phyloP scores from a whole-genome alignment of 805 yeast species.

The Yamadazyma nakazawae region DNA sequence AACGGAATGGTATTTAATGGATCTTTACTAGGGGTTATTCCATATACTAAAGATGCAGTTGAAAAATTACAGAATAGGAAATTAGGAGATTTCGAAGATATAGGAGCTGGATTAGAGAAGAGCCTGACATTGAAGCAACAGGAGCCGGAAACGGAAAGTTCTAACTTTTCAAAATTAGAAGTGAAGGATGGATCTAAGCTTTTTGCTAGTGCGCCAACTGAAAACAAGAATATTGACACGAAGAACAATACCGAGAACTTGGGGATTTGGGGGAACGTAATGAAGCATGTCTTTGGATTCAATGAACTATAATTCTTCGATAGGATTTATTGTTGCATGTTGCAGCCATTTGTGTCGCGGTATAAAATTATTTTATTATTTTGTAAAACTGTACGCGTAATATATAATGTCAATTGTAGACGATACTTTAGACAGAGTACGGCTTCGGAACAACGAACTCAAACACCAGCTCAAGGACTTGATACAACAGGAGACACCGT shows the following conservation, averaged over 20 bases:
- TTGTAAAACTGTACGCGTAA: not conserved
- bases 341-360: not conserved
- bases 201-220: constrained; percentile 26
- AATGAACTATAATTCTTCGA: constrained; percentile 32
- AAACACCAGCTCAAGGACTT: constrained; percentile 10
- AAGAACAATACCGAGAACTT: constrained; percentile 27
- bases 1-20: constrained; percentile 74
- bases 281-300: constrained; percentile 41
- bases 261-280: constrained; percentile 30
- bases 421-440: constrained; percentile 14
- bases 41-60: constrained; percentile 58
- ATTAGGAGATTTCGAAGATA: constrained; percentile 43
- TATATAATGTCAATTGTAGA: constrained; percentile 6
- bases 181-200: constrained; percentile 39
- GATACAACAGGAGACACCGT: constrained; percentile 11
- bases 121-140: not conserved
- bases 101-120: constrained; percentile 37
- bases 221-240: constrained; percentile 18
- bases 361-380: too few relatives aligned
- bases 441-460: constrained; percentile 11
- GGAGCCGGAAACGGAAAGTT: constrained; percentile 3
- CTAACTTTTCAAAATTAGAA: constrained; percentile 29
- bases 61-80: constrained; percentile 54
- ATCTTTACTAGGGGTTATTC: constrained; percentile 61
- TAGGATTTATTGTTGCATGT: not conserved